Conservation (phyloP, 352 stramenopile genomes). For the Globisporangium abappressorium region DNA sequence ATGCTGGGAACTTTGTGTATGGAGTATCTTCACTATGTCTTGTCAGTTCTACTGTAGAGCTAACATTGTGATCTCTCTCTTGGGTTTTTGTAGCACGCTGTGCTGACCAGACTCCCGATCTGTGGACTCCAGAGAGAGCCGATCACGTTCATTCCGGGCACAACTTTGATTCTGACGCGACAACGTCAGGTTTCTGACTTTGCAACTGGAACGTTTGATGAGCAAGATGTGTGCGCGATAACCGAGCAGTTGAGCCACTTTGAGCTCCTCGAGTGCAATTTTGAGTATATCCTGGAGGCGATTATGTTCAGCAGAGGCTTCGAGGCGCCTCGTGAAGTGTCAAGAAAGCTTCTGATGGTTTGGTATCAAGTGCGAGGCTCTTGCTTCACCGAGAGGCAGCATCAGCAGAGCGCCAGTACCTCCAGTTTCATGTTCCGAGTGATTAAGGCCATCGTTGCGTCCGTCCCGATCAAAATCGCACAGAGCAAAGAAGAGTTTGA, state of each 20-base stretch:
- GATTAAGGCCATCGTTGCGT: slow-evolving; percentile 13
- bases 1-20: not conserved
- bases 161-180: slow-evolving; percentile 31
- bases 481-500: slow-evolving; percentile 19
- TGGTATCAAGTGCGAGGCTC: slow-evolving; percentile 21
- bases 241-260: slow-evolving; percentile 31
- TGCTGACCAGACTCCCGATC: slow-evolving; percentile 32
- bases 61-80: not conserved
- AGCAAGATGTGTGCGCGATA: slow-evolving; percentile 7
- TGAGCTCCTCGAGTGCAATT: slow-evolving; percentile 25
- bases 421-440: slow-evolving; percentile 4
- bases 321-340: slow-evolving; percentile 4
- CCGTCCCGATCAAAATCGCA: slow-evolving; percentile 3
- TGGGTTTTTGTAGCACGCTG: slow-evolving; percentile 20
- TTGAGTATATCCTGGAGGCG: slow-evolving; percentile 30
- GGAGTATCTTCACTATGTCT: not conserved
- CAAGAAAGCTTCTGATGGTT: slow-evolving; percentile 23
- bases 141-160: slow-evolving; percentile 34
- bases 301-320: slow-evolving; percentile 32
- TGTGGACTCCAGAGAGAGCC: slow-evolving; percentile 26
- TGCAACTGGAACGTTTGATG: not conserved
- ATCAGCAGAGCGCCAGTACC: not conserved
- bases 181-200: not conserved
- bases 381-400: no score
- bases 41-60: not conserved